Percentiles rank a stretch among this genome's conserved stretches.
Evolutionary conservation across 2,329 filamentous ascomycete species (phyloP).

Genomic region (Pyrenochaeta sp.): DNA sequence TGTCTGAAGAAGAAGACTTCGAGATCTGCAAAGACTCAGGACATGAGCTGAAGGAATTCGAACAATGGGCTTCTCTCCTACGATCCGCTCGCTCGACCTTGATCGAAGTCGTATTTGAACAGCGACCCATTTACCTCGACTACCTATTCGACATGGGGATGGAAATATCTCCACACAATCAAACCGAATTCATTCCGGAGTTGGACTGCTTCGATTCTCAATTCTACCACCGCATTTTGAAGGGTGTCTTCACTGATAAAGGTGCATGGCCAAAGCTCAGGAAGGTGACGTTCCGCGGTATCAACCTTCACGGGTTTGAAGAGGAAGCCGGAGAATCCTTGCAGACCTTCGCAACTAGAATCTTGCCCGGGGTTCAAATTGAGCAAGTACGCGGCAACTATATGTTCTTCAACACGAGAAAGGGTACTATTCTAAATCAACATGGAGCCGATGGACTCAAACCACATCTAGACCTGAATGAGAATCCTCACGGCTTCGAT

Average conservation of each 20-base stretch:
- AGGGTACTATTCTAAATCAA: constrained; percentile 1
- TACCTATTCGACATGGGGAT: neutral
- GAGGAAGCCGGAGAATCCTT: neutral
- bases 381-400: neutral
- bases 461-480: neutral
- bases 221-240: constrained; percentile 1
- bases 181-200: neutral
- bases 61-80: constrained; percentile 5
- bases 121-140: constrained; percentile 1
- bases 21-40: neutral
- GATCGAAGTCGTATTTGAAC: constrained; percentile 6
- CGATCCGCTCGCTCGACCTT: constrained; percentile 2
- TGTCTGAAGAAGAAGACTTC: neutral
- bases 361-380: constrained; percentile 1
- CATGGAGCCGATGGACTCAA: constrained; percentile 2
- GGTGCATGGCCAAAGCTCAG: constrained; percentile 5
- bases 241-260: constrained; percentile 1
- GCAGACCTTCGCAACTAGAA: neutral
- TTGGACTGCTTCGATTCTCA: neutral
- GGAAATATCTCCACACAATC: neutral
- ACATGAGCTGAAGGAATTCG: neutral
- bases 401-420: constrained; percentile 6
- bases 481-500: neutral
- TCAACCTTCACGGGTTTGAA: constrained; percentile 1
- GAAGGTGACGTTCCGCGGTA: constrained; percentile 6